phyloP scores from a whole-genome alignment of 768 basidiomycete genomes.

The Boletus coccyginus region DNA sequence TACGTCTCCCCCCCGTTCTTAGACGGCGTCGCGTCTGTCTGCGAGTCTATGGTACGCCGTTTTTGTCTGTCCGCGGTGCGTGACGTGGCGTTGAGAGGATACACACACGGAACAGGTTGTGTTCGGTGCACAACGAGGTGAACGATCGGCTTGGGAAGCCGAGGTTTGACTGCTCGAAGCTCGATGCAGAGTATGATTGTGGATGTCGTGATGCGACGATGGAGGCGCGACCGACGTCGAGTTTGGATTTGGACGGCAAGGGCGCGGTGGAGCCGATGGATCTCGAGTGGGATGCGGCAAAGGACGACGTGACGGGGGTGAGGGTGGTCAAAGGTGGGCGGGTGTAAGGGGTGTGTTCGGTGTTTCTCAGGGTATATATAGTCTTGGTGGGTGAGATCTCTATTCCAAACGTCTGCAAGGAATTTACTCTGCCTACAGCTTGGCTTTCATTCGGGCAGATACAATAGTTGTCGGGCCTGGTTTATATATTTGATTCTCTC shows the following conservation, averaged over 20 bases:
- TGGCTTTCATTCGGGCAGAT: neutral
- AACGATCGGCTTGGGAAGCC: constrained; percentile 81
- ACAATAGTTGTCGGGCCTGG: neutral
- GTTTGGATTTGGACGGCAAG: neutral
- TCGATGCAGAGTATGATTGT: constrained; percentile 91
- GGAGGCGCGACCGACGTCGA: neutral
- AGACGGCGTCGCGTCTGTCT: constrained; percentile 83
- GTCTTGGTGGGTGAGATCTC: constrained; percentile 6
- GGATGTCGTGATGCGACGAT: constrained; percentile 75
- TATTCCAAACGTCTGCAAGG: neutral
- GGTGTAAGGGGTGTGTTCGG: constrained; percentile 15
- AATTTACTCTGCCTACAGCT: neutral
- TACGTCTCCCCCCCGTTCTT: constrained; percentile 30
- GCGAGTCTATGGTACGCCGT: constrained; percentile 71
- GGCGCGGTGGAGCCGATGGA: constrained; percentile 39
- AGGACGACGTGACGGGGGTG: constrained; percentile 57
- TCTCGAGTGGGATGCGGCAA: constrained; percentile 44
- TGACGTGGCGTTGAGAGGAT: neutral
- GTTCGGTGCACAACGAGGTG: constrained; percentile 86
- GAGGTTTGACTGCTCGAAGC: constrained; percentile 83
- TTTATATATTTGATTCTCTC: neutral
- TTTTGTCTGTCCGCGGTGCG: neutral
- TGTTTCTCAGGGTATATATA: neutral
- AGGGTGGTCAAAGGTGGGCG: constrained; percentile 65
- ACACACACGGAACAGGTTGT: constrained; percentile 55